phyloP scores from a whole-genome alignment of 1,284 basidiomycete species.

The Somion occarium region DNA sequence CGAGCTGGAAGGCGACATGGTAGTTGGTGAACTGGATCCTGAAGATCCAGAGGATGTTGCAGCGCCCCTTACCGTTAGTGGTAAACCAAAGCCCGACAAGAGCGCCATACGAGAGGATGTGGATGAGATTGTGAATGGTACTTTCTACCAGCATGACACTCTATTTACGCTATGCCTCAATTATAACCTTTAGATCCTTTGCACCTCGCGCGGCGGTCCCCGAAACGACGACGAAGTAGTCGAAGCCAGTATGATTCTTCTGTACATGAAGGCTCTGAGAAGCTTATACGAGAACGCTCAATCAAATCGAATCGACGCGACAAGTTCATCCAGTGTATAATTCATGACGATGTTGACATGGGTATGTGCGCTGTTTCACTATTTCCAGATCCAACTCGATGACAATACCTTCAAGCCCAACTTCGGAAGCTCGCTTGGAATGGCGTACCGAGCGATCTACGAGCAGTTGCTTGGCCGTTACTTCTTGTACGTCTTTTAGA shows the following conservation, averaged over 20 bases:
- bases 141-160: conserved; percentile 19
- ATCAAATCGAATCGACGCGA: conserved; percentile 68
- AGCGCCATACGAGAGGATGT: conserved; percentile 59
- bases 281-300: conserved; percentile 66
- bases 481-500: conserved; percentile 64
- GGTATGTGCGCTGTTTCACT: conserved; percentile 38
- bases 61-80: conserved; percentile 13
- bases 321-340: conserved; percentile 71
- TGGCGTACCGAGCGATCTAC: conserved; percentile 84
- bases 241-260: not conserved
- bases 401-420: conserved; percentile 47
- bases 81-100: conserved; percentile 41
- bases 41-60: conserved; percentile 37
- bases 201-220: conserved; percentile 21
- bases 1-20: conserved; percentile 69
- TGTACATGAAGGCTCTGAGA: conserved; percentile 45
- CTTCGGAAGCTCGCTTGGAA: conserved; percentile 94
- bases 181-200: conserved; percentile 36
- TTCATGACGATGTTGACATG: conserved; percentile 70
- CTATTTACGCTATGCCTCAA: conserved; percentile 37
- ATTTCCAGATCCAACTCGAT: conserved; percentile 2
- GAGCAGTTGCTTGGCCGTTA: conserved; percentile 93
- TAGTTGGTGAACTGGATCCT: conserved; percentile 66
- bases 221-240: conserved; percentile 14
- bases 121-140: conserved; percentile 72